phyloP scores from a whole-genome alignment of 2,329 filamentous ascomycete species.

The Pseudogymnoascus sp. region DNA sequence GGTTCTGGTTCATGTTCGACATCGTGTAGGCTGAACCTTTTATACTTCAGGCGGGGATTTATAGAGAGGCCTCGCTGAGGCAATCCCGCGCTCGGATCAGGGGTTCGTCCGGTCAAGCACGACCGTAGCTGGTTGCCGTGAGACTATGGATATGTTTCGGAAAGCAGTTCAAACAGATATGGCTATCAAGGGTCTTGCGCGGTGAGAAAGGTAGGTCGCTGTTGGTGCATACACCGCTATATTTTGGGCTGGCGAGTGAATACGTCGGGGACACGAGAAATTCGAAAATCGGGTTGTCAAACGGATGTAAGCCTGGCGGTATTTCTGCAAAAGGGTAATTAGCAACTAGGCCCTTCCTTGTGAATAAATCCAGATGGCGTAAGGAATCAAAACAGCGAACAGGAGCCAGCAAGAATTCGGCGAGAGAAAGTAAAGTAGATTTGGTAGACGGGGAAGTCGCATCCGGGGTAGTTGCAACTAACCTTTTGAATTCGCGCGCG shows the following conservation, averaged over 20 bases:
- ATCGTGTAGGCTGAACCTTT: conserved; percentile 18
- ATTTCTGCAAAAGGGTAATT: conserved; percentile 1
- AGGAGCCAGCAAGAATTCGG: background rate
- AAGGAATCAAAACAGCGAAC: background rate
- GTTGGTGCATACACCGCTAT: background rate
- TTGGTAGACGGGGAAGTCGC: background rate
- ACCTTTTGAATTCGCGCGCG: conserved; percentile 5
- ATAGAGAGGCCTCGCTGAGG: background rate
- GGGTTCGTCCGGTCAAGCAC: conserved; percentile 22
- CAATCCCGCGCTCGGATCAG: conserved; percentile 26
- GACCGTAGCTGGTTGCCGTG: background rate
- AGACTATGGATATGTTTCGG: conserved; percentile 1
- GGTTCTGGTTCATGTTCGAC: conserved; percentile 10
- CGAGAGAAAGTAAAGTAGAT: background rate
- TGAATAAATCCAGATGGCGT: background rate
- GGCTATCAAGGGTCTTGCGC: background rate
- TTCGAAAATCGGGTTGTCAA: background rate
- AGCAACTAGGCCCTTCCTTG: background rate
- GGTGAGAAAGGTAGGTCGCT: background rate
- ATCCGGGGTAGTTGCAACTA: background rate
- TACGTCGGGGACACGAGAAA: background rate
- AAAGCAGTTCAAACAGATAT: background rate
- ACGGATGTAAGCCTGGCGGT: background rate
- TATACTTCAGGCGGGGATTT: conserved; percentile 17
- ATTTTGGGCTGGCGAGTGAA: background rate